Conservation (phyloP, 352 stramenopile species). For the Peronospora tabacina region DNA sequence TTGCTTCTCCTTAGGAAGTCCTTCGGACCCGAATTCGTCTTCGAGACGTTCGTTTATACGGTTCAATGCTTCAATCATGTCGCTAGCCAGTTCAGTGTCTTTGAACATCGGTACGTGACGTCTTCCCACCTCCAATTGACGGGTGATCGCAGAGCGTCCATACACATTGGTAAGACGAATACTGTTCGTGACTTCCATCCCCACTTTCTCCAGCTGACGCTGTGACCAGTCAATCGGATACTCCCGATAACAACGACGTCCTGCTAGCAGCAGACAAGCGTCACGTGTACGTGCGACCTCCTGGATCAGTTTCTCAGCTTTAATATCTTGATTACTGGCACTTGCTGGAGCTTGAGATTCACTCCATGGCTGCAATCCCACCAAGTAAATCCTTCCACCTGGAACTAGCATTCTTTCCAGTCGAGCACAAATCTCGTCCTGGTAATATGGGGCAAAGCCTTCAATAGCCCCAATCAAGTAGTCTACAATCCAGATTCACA, state of each 20-base stretch:
- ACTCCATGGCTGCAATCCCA: conserved; percentile 85
- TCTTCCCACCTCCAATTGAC: conserved; percentile 85
- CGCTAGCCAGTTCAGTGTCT: conserved; percentile 31
- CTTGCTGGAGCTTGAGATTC: conserved; percentile 29
- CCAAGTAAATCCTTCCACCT: conserved; percentile 84
- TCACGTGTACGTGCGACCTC: conserved; percentile 74
- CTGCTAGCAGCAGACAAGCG: conserved; percentile 85
- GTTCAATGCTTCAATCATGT: conserved; percentile 45
- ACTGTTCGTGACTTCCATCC: conserved; percentile 46
- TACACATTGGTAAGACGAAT: conserved; percentile 86
- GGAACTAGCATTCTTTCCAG: conserved; percentile 68
- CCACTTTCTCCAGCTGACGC: conserved; percentile 54
- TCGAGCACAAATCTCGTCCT: conserved; percentile 57
- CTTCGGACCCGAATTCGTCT: conserved; percentile 19
- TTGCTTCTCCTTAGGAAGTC: conserved; percentile 27
- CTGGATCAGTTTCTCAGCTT: conserved; percentile 36
- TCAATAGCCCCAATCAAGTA: conserved; percentile 91
- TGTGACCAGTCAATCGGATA: conserved; percentile 86
- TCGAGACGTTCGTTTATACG: conserved; percentile 39
- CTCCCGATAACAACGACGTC: conserved; percentile 84
- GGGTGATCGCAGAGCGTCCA: conserved; percentile 65
- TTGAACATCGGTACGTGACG: conserved; percentile 79
- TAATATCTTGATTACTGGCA: conserved; percentile 23
- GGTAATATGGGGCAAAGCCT: conserved; percentile 87
- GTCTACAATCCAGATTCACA: conserved; percentile 28